These are phyloP conservation scores for Colletotrichum falcatum DNA, from an alignment of 2,329 filamentous ascomycete species.

Conservation along the genomic window DNA sequence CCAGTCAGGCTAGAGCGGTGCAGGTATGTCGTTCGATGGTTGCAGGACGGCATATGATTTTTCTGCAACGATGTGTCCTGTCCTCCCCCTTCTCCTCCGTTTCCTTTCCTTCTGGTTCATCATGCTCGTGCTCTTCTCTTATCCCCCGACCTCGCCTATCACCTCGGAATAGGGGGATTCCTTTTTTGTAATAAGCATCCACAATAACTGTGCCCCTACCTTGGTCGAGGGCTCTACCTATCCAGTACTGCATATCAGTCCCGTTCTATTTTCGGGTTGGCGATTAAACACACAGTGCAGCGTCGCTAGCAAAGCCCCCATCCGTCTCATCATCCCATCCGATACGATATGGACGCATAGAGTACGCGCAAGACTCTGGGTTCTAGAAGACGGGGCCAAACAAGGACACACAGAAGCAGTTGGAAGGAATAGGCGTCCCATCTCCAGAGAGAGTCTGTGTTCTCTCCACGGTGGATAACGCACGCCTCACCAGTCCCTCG, in stretches of 20 bases:
- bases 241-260: slow-evolving; percentile 10
- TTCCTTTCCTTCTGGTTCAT: slow-evolving; percentile 38
- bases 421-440: slow-evolving; percentile 35
- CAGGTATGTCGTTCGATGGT: neutral
- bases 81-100: slow-evolving; percentile 1
- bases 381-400: slow-evolving; percentile 22
- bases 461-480: neutral
- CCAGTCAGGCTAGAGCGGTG: slow-evolving; percentile 27
- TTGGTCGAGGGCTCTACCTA: neutral
- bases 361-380: slow-evolving; percentile 3
- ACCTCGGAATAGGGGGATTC: slow-evolving; percentile 35
- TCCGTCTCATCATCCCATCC: slow-evolving; percentile 39
- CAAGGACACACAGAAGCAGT: slow-evolving; percentile 18
- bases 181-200: slow-evolving; percentile 30
- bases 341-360: slow-evolving; percentile 5
- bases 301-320: slow-evolving; percentile 23
- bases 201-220: slow-evolving; percentile 25
- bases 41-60: slow-evolving; percentile 1
- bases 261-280: slow-evolving; percentile 39
- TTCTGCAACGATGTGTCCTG: neutral
- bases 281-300: slow-evolving; percentile 38
- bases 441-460: slow-evolving; percentile 13
- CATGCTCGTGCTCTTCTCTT: slow-evolving; percentile 34
- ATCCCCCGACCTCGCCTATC: slow-evolving; percentile 1
- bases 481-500: neutral